Conservation (phyloP, 2,329 filamentous ascomycete genomes). For the Neobulgaria alba region DNA sequence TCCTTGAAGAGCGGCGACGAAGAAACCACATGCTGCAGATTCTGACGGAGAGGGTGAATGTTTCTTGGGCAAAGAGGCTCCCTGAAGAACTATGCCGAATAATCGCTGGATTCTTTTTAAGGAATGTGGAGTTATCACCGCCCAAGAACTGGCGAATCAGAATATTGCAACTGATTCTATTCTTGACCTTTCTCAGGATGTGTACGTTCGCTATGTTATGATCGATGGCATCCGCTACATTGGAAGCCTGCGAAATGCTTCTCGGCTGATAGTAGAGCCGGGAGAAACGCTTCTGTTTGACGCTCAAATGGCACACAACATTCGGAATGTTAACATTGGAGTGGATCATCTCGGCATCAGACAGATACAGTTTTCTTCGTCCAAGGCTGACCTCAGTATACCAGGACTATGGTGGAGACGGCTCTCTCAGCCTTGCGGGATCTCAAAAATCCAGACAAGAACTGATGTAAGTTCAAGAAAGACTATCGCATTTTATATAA, state of each 20-base stretch:
- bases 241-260: constrained; percentile 4
- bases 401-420: constrained; percentile 4
- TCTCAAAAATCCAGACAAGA: constrained; percentile 1
- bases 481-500: background rate
- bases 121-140: constrained; percentile 4
- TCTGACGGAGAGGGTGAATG: constrained; percentile 2
- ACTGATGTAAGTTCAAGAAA: constrained; percentile 2
- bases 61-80: constrained; percentile 3
- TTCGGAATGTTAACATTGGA: constrained; percentile 2
- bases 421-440: constrained; percentile 2
- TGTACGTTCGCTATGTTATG: constrained; percentile 3
- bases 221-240: constrained; percentile 3
- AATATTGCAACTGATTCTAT: constrained; percentile 2
- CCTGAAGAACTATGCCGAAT: constrained; percentile 4
- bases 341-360: constrained; percentile 3
- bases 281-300: constrained; percentile 4
- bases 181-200: constrained; percentile 4
- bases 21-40: constrained; percentile 1
- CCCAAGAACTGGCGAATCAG: constrained; percentile 2
- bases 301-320: background rate
- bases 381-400: constrained; percentile 1
- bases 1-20: constrained; percentile 1
- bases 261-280: background rate
- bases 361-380: constrained; percentile 2
- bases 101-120: constrained; percentile 3